Evolutionary conservation across 257 asterid genomes (phyloP), one percentile per base, ranked within the genome.

Genomic region (Solanum chiquidenum): DNA sequence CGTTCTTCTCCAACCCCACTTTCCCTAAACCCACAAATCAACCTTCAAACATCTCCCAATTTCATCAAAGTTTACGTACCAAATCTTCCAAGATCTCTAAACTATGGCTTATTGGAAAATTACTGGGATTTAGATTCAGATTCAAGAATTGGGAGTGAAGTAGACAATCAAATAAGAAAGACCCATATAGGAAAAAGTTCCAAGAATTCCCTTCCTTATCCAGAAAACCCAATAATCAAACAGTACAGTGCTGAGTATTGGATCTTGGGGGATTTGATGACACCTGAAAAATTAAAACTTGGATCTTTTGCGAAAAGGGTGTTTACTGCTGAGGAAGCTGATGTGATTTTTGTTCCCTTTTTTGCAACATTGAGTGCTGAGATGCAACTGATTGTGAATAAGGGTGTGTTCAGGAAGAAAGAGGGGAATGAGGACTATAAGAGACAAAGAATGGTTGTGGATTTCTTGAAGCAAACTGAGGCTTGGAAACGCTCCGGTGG

Each of bases 181-280:
- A 92, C 90, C 89, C 92, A 93, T 88, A 85, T 87, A 49, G 88
- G 72, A 83, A 90, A 89, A 86, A 86, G 79, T 46, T 64, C 91
- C 38, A 80, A 60, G 18, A 87, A 90, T 3, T 80, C 86, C 60
- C 96, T 92, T 83, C 98, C 96, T 0, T 96, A 93, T 89, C 98
- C 99, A 14, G 95, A 94, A 89, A 95, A 92, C 79, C 98, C 98
- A 86, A 90, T 97, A 35, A 95, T 95, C 79, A 94, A 95, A 87
- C 98, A 97, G 94, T 97, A 97, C 91, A 97, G 98, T 87, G 98
- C 98, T 2, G 99, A 97, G 92, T 97, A 95, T 86, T 97, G 99
- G 99, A 94, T 97, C 90, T 86, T 93, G 96, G 99, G 98, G 1
- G 99, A 95, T 89, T 83, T 97, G 76, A 49, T 93, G 92, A 87